Base-by-base conservation (phyloP, 2,329 filamentous ascomycete species). In the Colletotrichum nymphaeae region DNA sequence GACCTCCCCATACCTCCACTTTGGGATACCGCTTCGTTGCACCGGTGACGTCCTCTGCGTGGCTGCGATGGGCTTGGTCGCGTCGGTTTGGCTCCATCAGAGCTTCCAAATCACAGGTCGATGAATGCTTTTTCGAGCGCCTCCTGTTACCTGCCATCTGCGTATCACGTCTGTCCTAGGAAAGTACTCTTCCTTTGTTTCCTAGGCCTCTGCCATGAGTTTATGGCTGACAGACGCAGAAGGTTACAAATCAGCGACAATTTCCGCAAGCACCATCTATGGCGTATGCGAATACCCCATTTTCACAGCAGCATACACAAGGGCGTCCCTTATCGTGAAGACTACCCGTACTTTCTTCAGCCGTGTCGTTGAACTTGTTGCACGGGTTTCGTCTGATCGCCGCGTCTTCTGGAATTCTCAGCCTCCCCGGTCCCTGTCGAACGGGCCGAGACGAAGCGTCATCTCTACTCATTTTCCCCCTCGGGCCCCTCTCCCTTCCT, bases 401-500 rank as follows among this genome's bases (percentile, higher is more conserved):
- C 46, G 9, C 55, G 37, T 49, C 46, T 56, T 62, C 32, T 62
- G 24, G 60, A 60, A 65, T 12, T 35, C 42, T 56, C 12, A 56
- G 11, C 55, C 30, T 28, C 56, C 71, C 67, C 24, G 67, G 67
- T 71, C 67, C 71, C 69, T 71, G 71, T 71, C 62, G 56, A 62
- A 28, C 71, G 71, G 71, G 55, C 71, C 71, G 71, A 73, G 49
- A 71, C 56, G 67, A 73, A 59, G 57, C 46, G 32, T 64, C 35
- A 19, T 63, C 63, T 28, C 35, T 68, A n/a, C 32, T 59, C 42
- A 11, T 24, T 28, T 7, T 16, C 52, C 22, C 32, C 32, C 52
- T 19, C 30, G 42, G 12, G n/a, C 22, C 28, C 32, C 52, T 12
- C 32, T 42, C 56, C 55, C 46, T 62, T 66, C 49, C 35, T 37